Evolutionary conservation across 163 green algal genomes (phyloP).

Genomic region (Scenedesmus sp.): DNA sequence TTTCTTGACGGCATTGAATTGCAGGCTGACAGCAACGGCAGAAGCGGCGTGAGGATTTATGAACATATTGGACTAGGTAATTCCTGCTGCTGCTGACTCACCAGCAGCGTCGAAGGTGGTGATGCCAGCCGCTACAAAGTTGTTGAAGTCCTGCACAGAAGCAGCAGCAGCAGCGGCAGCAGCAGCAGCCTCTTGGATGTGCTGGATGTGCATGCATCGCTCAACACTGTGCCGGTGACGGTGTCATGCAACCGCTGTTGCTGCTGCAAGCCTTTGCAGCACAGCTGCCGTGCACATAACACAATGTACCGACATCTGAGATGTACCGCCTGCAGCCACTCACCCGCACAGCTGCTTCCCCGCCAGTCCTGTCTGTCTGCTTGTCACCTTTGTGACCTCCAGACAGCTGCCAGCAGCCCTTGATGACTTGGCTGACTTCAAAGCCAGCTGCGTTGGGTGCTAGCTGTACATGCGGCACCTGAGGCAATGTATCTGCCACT

Average conservation of each 20-base stretch:
- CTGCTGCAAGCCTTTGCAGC: neutral
- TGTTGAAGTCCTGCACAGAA: slow-evolving; percentile 69
- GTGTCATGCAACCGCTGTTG: no score
- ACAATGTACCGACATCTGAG: neutral
- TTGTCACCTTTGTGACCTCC: slow-evolving; percentile 52
- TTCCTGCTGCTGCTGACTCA: neutral
- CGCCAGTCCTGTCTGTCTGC: slow-evolving; percentile 48
- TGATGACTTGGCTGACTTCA: slow-evolving; percentile 41
- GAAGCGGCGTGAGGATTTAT: no score
- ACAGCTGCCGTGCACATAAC: neutral
- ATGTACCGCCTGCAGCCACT: neutral
- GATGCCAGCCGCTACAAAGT: slow-evolving; percentile 80
- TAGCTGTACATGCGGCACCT: slow-evolving; percentile 29
- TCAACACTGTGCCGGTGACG: neutral
- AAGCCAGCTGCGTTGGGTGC: neutral
- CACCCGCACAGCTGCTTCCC: slow-evolving; percentile 37
- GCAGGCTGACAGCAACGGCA: no score
- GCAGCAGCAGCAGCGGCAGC: neutral
- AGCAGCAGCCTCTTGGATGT: neutral
- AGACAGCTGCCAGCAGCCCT: slow-evolving; percentile 60
- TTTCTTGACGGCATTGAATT: no score
- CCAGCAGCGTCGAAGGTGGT: slow-evolving; percentile 68
- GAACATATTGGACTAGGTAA: no score
- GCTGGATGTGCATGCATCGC: neutral
- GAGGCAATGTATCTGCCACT: slow-evolving; percentile 9